Conservation (phyloP, 805 yeast species). For the Saturnispora quitensis region DNA sequence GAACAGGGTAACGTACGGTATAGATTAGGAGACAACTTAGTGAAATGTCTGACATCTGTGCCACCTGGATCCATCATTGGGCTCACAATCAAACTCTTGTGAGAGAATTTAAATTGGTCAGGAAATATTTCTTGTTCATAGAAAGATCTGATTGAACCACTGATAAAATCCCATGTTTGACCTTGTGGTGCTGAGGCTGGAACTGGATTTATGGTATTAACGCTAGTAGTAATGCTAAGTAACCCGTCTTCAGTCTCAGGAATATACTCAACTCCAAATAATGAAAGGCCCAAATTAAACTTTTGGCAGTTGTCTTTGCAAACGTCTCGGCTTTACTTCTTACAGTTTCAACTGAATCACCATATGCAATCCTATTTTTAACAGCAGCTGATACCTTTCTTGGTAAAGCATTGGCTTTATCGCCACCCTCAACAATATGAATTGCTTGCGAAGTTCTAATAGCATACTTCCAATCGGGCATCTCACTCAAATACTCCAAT, state of each 20-base stretch:
- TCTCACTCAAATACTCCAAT: constrained; percentile 19
- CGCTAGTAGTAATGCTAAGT: constrained; percentile 32
- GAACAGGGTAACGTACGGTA: constrained; percentile 49
- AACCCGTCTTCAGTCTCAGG: constrained; percentile 18
- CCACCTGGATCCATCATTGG: constrained; percentile 58
- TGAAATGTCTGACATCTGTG: constrained; percentile 59
- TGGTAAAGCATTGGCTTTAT: constrained; percentile 70
- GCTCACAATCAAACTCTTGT: constrained; percentile 29
- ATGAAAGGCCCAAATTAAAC: constrained; percentile 29
- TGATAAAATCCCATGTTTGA: constrained; percentile 43
- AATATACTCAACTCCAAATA: constrained; percentile 25
- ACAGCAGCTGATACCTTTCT: constrained; percentile 45
- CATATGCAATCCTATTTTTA: constrained; percentile 52
- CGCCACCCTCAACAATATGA: constrained; percentile 62
- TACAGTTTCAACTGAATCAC: constrained; percentile 34
- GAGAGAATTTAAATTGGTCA: constrained; percentile 13
- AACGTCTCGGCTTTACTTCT: constrained; percentile 26
- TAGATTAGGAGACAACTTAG: constrained; percentile 50
- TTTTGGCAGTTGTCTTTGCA: constrained; percentile 26
- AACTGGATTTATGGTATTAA: constrained; percentile 32
- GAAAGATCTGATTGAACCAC: constrained; percentile 55
- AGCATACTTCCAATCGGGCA: constrained; percentile 27
- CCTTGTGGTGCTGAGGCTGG: constrained; percentile 29
- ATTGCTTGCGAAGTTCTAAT: constrained; percentile 59
- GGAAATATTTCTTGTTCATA: constrained; percentile 41